Conservation (phyloP, 1,284 basidiomycete genomes). For the Trametes versicolor region DNA sequence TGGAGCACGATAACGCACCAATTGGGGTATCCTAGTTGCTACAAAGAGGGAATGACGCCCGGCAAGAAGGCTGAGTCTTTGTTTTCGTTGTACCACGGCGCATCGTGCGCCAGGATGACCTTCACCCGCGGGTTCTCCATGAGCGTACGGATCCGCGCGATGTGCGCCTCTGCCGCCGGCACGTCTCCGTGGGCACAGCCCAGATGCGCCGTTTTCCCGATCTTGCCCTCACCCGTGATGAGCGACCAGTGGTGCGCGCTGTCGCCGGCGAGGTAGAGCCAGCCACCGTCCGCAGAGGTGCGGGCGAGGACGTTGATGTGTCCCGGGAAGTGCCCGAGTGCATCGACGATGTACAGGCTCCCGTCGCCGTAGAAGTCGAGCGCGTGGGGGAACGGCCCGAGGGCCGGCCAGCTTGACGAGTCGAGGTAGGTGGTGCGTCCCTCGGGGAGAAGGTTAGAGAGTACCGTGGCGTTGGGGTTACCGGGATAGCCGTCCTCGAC, state of each 20-base stretch:
- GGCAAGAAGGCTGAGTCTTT: slow-evolving; percentile 54
- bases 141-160: slow-evolving; percentile 52
- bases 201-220: slow-evolving; percentile 45
- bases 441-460: slow-evolving; percentile 51
- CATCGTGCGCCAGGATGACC: slow-evolving; percentile 63
- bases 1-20: background rate
- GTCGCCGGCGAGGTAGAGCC: slow-evolving; percentile 66
- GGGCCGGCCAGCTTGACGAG: slow-evolving; percentile 19
- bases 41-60: slow-evolving; percentile 38
- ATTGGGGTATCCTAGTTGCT: background rate
- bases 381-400: slow-evolving; percentile 62
- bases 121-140: slow-evolving; percentile 49
- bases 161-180: slow-evolving; percentile 52
- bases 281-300: slow-evolving; percentile 61
- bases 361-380: slow-evolving; percentile 67
- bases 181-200: slow-evolving; percentile 56
- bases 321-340: slow-evolving; percentile 61
- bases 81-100: slow-evolving; percentile 58
- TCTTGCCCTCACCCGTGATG: slow-evolving; percentile 54
- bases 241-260: slow-evolving; percentile 64
- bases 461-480: slow-evolving; percentile 48
- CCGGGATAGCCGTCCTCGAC: slow-evolving; percentile 53
- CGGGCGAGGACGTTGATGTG: slow-evolving; percentile 64
- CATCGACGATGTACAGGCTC: slow-evolving; percentile 63
- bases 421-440: slow-evolving; percentile 51